A percentile compares a stretch with the other conserved stretches of the same genome.
These are phyloP conservation scores for Scheffersomyces insectosa DNA, from an alignment of 1,139 yeast species.

Conservation along the genomic window DNA sequence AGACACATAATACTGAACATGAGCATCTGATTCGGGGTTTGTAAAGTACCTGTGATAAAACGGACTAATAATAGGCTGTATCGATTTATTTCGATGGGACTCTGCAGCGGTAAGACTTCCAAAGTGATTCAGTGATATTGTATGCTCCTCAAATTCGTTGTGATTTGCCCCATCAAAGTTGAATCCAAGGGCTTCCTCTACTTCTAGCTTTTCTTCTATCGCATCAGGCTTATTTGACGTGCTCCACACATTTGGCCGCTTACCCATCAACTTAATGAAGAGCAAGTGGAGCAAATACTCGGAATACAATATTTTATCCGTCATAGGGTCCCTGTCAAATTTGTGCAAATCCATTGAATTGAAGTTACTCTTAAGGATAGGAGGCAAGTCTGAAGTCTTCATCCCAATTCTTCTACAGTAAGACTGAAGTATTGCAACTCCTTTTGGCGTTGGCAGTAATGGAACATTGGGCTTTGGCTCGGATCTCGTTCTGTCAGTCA, in stretches of 20 bases:
- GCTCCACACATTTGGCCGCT: conserved; percentile 68
- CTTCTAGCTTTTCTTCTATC: background rate
- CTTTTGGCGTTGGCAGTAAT: conserved; percentile 91
- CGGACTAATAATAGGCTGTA: conserved; percentile 50
- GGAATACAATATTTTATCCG: conserved; percentile 67
- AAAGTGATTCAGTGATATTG: background rate
- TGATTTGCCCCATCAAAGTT: background rate
- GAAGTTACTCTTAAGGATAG: conserved; percentile 51
- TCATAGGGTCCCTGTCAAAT: conserved; percentile 64
- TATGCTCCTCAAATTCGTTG: background rate
- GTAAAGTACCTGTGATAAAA: conserved; percentile 77
- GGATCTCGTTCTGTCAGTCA: conserved; percentile 67
- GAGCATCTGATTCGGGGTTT: conserved; percentile 86
- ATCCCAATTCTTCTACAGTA: conserved; percentile 64
- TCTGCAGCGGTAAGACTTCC: background rate
- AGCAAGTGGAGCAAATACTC: conserved; percentile 65
- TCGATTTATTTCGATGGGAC: background rate
- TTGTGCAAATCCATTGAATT: conserved; percentile 72
- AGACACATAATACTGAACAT: conserved; percentile 74
- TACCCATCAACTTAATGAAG: conserved; percentile 66
- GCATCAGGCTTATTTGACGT: conserved; percentile 43
- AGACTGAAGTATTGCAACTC: conserved; percentile 65
- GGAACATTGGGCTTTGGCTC: conserved; percentile 40
- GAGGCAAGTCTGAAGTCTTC: conserved; percentile 35
- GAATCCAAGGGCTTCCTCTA: conserved; percentile 1